Evolutionary conservation across 148 eudicot species (phyloP), one percentile per base, ranked within the genome.

Genomic region (Polygonum aviculare): DNA sequence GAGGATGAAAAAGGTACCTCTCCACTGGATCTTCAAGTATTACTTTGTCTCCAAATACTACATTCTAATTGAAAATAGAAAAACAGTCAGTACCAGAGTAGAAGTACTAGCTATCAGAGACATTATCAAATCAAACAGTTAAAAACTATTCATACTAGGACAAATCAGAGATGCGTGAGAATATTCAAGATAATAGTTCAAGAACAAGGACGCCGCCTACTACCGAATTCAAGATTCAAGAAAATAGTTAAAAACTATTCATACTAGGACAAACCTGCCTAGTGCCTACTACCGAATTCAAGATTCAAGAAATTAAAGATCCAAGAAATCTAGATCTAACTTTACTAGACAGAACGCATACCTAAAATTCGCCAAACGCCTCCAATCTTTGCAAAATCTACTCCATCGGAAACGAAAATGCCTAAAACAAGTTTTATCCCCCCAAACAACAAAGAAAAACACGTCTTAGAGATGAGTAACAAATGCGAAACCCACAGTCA

Each of bases 291-390:
- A 54, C 18, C 18, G 6, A 26, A 26, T 26, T 26, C 31, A 26
- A 26, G 31, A 26, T 26, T 26, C 31, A 26, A 26, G 31, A 26
- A 15, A 60, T 26, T 22, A 35, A 60, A 36, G 67, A 11, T 8
- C 26, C 67, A 60, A 21, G 15, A 11, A 60, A 60, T 60, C 67
- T 60, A 35, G 0, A 26, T 59, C 33, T 22, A 59, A 22, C 26
- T 60, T 60, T 5, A 60, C 35, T 12, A 60, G 9, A 22, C 8
- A 60, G 9, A 22, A 26, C 38, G 26, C 47, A 16, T 60, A 92
- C 99, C 91, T 95, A 89, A 77, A 95, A 95, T 89, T 95, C 99
- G 40, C 99, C 99, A 73, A 95, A 95, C 6, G 93, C 80, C 74
- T 95, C 82, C 52, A 95, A 76, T 78, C 99, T 79, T 77, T 95